Evolutionary conservation across 2,329 filamentous ascomycete species (phyloP), one percentile per base, ranked within the genome.

Genomic region (Elsinoe arachidis): DNA sequence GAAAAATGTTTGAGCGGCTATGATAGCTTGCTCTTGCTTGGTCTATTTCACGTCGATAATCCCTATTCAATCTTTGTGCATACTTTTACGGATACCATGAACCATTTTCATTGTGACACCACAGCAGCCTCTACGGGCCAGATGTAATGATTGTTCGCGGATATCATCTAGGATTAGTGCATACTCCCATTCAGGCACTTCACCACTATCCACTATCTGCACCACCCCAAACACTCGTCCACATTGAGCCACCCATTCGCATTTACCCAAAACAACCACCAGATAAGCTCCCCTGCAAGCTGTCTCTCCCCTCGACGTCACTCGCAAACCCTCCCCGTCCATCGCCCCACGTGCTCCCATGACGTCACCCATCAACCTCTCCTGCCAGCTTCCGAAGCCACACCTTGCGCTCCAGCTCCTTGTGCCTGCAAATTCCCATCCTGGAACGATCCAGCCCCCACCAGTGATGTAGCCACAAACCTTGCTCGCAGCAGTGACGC

Each of bases 401-500:
- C 39, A 43, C 14, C 41, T 46, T 26, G 12, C 21, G 11, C 41
- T 23, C 41, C 14, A 19, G 17, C 39, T 19, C 15, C 14, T 23
- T 46, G 26, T 23, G 11, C 21, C 41, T 46, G 11, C 19, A 46
- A 23, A 14, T 12, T 14, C 26, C 41, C 26, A 46, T 19, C 41
- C 41, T 46, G 19, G 26, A 30, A 30, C 26, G 26, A 5, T 30
- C 26, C 19, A 12, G 10, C n/a, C 41, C 41, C 41, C 41, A 46
- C 41, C 41, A 23, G 41, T 46, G 41, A 46, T 46, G 41, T 46
- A 46, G 41, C 41, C 41, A 46, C n/a, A 46, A 46, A 46, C 19
- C n/a, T n/a, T 23, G 21, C 26, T n/a, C 10, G 2, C 41, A 26
- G 11, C 21, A 26, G 41, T 46, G 41, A 46, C 41, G 41, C 21